phyloP scores from a whole-genome alignment of 495 filamentous ascomycete genomes.

The Parmelia sp. region DNA sequence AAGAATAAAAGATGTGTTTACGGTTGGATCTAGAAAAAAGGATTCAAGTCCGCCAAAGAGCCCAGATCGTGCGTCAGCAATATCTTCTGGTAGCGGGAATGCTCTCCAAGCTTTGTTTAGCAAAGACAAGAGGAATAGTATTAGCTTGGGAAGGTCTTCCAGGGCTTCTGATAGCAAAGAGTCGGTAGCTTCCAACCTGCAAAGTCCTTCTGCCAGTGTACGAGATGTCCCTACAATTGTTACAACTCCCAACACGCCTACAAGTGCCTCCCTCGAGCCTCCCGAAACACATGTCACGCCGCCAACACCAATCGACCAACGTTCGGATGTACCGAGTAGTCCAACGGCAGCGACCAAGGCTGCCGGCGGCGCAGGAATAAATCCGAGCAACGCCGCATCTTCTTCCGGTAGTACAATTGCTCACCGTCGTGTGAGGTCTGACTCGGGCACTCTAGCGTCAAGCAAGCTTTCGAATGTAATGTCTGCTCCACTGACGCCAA shows the following conservation, averaged over 20 bases:
- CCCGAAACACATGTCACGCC: slow-evolving; percentile 51
- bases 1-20: slow-evolving; percentile 44
- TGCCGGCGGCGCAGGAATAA: slow-evolving; percentile 14
- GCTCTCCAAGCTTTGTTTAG: slow-evolving; percentile 30
- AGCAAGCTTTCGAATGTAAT: slow-evolving; percentile 85
- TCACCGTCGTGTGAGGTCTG: slow-evolving; percentile 59
- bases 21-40: slow-evolving; percentile 36
- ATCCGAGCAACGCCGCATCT: slow-evolving; percentile 25
- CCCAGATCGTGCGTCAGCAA: slow-evolving; percentile 38
- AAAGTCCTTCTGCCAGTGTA: slow-evolving; percentile 14
- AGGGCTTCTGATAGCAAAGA: slow-evolving; percentile 29
- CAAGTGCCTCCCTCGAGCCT: slow-evolving; percentile 37
- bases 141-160: slow-evolving; percentile 36
- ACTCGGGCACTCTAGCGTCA: slow-evolving; percentile 61
- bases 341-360: slow-evolving; percentile 9
- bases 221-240: slow-evolving; percentile 20
- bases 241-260: slow-evolving; percentile 39
- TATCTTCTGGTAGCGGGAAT: slow-evolving; percentile 32
- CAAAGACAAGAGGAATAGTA: slow-evolving; percentile 38
- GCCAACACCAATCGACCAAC: slow-evolving; percentile 43
- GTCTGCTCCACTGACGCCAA: slow-evolving; percentile 66
- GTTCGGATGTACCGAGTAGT: slow-evolving; percentile 20
- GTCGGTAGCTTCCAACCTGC: slow-evolving; percentile 5
- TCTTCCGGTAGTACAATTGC: slow-evolving; percentile 71
- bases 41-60: slow-evolving; percentile 36